Percentiles rank a stretch among this genome's conserved stretches.
Conservation (phyloP, 257 asterid species). For the Mitragyna speciosa region DNA sequence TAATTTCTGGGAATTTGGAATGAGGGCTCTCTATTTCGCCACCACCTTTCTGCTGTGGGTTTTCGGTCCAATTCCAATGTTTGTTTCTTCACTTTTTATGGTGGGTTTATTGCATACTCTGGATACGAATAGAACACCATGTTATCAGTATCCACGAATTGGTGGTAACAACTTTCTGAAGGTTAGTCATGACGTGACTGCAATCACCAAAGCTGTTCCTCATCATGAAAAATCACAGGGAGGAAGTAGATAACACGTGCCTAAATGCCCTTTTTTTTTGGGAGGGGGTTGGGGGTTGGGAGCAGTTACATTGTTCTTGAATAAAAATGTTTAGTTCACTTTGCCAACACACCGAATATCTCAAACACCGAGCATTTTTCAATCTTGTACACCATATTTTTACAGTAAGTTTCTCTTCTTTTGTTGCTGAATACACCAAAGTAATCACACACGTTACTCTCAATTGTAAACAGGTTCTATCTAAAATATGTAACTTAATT, state of each 20-base stretch:
- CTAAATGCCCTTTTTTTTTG: too few relatives aligned
- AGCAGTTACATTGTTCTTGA: neutral
- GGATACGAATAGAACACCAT: slow-evolving; percentile 41
- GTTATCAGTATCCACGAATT: slow-evolving; percentile 10
- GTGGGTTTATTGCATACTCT: slow-evolving; percentile 39
- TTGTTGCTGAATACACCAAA: neutral
- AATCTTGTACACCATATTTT: neutral
- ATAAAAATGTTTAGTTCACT: slow-evolving; percentile 1
- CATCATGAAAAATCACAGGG: slow-evolving; percentile 21
- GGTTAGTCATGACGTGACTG: slow-evolving; percentile 23
- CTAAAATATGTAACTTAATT: neutral
- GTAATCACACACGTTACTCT: neutral
- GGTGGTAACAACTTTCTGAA: slow-evolving; percentile 6
- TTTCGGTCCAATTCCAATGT: slow-evolving; percentile 75
- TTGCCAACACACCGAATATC: neutral
- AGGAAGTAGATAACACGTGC: slow-evolving; percentile 3
- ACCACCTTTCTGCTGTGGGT: slow-evolving; percentile 52
- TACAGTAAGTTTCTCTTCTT: neutral
- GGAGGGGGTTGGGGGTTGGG: neutral
- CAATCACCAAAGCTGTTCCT: neutral
- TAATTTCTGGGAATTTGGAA: slow-evolving; percentile 51
- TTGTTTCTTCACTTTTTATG: slow-evolving; percentile 45
- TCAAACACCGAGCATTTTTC: neutral
- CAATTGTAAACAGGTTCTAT: neutral
- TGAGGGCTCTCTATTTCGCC: slow-evolving; percentile 52